Evolutionary conservation across 345 rosid species (phyloP), one percentile per base, ranked within the genome.

Genomic region (Eucalyptus regnans): DNA sequence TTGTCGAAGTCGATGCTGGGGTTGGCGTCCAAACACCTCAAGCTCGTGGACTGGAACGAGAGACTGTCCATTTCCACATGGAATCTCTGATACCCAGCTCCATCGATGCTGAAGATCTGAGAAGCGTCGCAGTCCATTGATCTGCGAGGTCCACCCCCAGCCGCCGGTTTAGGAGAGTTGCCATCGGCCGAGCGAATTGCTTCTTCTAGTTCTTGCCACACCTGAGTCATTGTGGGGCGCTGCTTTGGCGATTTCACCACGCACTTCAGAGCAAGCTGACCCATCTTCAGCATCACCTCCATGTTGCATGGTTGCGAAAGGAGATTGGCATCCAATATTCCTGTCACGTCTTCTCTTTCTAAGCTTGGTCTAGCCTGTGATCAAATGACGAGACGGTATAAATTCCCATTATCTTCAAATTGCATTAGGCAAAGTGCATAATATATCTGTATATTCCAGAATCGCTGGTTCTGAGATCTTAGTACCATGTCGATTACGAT

Each of bases 231-330:
- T 20, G 95, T 91, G 7, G 96, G 96, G n/a, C 95, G 93, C 62
- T 93, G 89, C 88, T 91, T 94, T 6, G 96, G 95, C 17, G 18
- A 62, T 86, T 91, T 89, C 17, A 81, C 95, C 4, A 89, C 94
- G 83, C 96, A 94, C 91, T 92, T 92, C 14, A 93, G 92, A 25
- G 92, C 91, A 71, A 93, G 95, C 88, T 91, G 89, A 33, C 95
- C 96, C 95, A 95, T 92, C 90, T 93, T 94, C 58, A 94, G 91
- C 96, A 93, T 95, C 68, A 94, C 89, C 41, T 91, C 93, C 92
- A 89, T 93, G 87, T 94, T 91, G 89, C 96, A 95, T n/a, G 93
- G 92, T 80, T 93, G 92, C 37, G 90, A 80, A 86, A 94, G 89
- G 48, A 94, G 94, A 90, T 88, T 93, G 27, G 90, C 89, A 86